Base-by-base conservation (phyloP, 2,329 filamentous ascomycete genomes). In the Berkeleyomyces rouxiae region DNA sequence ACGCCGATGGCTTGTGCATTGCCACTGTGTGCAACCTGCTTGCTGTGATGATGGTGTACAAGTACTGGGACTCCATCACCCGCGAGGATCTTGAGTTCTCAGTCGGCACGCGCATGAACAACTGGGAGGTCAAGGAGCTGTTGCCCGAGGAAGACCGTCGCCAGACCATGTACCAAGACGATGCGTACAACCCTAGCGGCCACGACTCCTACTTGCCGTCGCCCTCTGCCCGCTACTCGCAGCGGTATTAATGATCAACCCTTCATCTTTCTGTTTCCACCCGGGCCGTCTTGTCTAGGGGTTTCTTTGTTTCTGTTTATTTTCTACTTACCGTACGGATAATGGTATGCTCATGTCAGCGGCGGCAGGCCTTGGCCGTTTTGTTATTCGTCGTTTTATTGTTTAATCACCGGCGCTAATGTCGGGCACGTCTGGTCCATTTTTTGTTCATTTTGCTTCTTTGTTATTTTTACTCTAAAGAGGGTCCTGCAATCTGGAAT, bases 31-130 rank as follows among this genome's bases (percentile, higher is more conserved):
- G 90, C 77, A 99, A 99, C 71, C 76, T 99, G 53, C 78, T 99
- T 51, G 90, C 85, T 10, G 92, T 99, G 65, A 99, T 99, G 93
- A 99, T 97, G 93, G 85, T 99, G 44, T 99, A 99, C 81, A 99
- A 99, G 90, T 99, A 95, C 78, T 99, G 93, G 93, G 93, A 99
- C 72, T 96, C 91, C 13, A 99, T 99, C 73, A 99, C 93, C 31
- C 90, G 88, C 71, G 93, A 99, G 75, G 93, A 99, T 73, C 85
- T 99, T 67, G 93, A 99, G 72, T 99, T 99, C 75, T 96, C 90
- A 2, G 93, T 99, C 59, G 92, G 92, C 67, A 90, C 90, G 64
- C 89, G 92, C 73, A 87, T 89, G 75, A 95, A 96, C 76, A 96
- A 93, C 73, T 99, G 93, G 93, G 93, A 99, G 72, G 87, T 97